Evolutionary conservation across 495 filamentous ascomycete species (phyloP), one percentile per base, ranked within the genome.

Genomic region (Melanomma pulvis-pyrius): DNA sequence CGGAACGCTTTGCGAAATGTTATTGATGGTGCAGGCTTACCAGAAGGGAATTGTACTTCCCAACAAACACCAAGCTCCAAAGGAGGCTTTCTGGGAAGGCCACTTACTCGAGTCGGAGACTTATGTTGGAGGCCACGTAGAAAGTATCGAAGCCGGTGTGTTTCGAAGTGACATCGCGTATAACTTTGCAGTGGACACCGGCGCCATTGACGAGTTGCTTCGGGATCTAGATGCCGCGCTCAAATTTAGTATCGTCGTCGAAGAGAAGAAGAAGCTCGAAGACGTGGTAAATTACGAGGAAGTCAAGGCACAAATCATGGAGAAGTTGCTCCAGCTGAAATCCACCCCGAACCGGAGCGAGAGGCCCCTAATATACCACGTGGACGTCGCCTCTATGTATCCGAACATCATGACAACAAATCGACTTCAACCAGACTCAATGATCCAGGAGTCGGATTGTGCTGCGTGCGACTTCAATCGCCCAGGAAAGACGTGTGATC

Each of bases 321-420:
- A 88, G 52, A 86, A 83, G 55, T 78, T 99, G 39, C 78, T 86
- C 13, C 82, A 86, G 68, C 81, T 99, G 32, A 96, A 91, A 75
- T 80, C 85, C 39, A 92, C 88, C 0, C 93, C 94, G 0, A 89
- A 90, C 63, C 81, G 94, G 56, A 83, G 82, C 62, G 94, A 99
- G 74, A 82, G 87, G 26, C 94, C 94, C 1, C 88, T 91, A 34
- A 99, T 99, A 58, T 99, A 99, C 76, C 94, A 99, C 81, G 81
- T 99, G 74, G 94, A 99, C 71, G 94, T 99, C 50, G 94, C 94
- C 17, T 96, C 94, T 56, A 99, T 99, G 94, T 99, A 99, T 76
- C 94, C 94, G 19, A 99, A 99, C 74, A 99, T 99, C 77, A 99
- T 99, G 96, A 98, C 94, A 3, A 99, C 96, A 11, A 99, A 99